Percentiles rank a stretch among this genome's conserved stretches.
These are phyloP conservation scores for Paramecium primaurelia DNA, from an alignment of 73 alveolate species.

Conservation along the genomic window DNA sequence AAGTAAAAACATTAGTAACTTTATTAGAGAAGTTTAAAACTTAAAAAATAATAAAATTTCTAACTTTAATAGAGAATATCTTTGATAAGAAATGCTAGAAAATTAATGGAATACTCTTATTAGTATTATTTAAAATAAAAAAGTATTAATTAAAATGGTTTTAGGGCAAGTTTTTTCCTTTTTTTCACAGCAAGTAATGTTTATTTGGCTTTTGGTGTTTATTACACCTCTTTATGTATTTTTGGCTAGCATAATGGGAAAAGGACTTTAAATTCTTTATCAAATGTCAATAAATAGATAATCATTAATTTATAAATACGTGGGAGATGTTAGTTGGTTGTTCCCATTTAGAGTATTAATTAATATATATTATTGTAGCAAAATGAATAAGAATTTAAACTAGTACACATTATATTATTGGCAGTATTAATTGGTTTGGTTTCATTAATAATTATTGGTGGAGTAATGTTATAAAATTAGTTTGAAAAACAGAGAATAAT, in stretches of 20 bases:
- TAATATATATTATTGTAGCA: neutral
- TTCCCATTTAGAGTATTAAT: neutral
- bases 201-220: slow-evolving; percentile 11
- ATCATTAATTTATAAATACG: neutral
- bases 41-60: neutral
- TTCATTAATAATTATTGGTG: neutral
- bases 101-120: neutral
- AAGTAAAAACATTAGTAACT: neutral
- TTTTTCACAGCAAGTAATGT: neutral
- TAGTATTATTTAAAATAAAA: neutral
- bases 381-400: slow-evolving; percentile 28
- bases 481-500: neutral
- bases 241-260: neutral
- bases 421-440: neutral
- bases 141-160: neutral
- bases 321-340: slow-evolving; percentile 40
- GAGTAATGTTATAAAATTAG: neutral
- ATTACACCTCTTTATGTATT: neutral
- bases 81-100: neutral
- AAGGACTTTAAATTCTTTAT: neutral
- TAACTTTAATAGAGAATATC: neutral
- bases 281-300: slow-evolving; percentile 11
- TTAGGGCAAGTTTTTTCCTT: neutral
- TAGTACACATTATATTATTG: neutral
- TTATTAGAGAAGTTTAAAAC: neutral